phyloP scores from a whole-genome alignment of 2,329 filamentous ascomycete species.

The Penicillium paneum region DNA sequence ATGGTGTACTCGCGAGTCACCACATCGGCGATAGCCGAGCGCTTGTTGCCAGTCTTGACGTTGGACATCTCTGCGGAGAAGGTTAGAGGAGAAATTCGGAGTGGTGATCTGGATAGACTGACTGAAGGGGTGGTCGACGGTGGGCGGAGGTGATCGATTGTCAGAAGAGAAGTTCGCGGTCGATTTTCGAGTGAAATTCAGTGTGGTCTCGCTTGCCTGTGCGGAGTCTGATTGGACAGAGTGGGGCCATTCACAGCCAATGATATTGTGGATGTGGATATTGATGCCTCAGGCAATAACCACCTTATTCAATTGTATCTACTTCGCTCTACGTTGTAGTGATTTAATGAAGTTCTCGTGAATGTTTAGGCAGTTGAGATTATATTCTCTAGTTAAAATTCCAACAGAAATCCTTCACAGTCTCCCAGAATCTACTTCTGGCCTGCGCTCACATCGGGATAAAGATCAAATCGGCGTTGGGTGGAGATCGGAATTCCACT shows the following conservation, averaged over 20 bases:
- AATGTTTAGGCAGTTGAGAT: neutral
- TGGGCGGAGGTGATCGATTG: constrained; percentile 39
- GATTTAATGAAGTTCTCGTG: neutral
- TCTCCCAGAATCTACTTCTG: constrained; percentile 11
- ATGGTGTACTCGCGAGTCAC: constrained; percentile 99
- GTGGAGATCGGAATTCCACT: constrained; percentile 78
- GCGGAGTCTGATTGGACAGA: constrained; percentile 28
- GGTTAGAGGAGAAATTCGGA: constrained; percentile 10
- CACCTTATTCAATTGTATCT: neutral
- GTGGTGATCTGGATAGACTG: constrained; percentile 20
- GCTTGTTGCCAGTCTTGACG: constrained; percentile 68
- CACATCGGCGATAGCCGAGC: constrained; percentile 98
- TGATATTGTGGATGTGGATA: neutral
- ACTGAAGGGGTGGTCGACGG: constrained; percentile 40
- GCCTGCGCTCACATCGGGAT: constrained; percentile 74
- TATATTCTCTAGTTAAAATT: neutral
- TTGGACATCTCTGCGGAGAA: constrained; percentile 61
- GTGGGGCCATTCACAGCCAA: neutral
- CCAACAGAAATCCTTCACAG: neutral
- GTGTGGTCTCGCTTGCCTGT: constrained; percentile 39
- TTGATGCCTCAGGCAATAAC: neutral
- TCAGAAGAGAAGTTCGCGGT: constrained; percentile 26
- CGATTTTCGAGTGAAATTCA: constrained; percentile 34
- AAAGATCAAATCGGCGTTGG: constrained; percentile 92
- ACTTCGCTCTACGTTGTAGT: neutral